Evolutionary conservation across 345 rosid genomes (phyloP).

Genomic region (Populus pruinosa): DNA sequence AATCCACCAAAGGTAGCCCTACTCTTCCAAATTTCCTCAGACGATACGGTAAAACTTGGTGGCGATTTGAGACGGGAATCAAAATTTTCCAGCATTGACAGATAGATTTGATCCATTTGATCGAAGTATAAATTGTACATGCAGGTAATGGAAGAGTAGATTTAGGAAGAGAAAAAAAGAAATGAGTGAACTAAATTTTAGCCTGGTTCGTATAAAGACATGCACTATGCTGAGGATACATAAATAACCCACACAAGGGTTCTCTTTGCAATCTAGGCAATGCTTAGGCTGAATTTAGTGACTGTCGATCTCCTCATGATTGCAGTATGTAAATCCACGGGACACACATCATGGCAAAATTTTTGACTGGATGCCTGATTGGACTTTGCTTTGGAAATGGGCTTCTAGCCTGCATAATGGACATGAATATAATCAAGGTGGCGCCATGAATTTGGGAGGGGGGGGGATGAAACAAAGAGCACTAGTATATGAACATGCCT

Average conservation of each 20-base stretch:
- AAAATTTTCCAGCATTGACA: not conserved
- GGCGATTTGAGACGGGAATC: not conserved
- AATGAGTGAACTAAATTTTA: not conserved
- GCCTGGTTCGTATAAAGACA: not conserved
- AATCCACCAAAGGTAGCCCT: not conserved
- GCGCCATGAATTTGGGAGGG: not conserved
- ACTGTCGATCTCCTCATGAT: not conserved
- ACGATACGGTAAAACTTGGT: not conserved
- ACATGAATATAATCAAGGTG: not conserved
- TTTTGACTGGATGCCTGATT: slow-evolving; percentile 71
- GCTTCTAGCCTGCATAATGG: slow-evolving; percentile 67
- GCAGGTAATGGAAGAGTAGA: no score
- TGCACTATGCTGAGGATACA: not conserved
- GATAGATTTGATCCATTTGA: no score
- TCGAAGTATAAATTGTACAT: no score
- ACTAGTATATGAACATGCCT: slow-evolving; percentile 41
- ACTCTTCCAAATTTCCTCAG: not conserved
- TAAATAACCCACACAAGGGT: not conserved
- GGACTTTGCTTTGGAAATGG: slow-evolving; percentile 83
- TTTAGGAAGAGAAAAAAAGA: not conserved
- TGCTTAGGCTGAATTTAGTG: not conserved
- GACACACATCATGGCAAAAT: slow-evolving; percentile 37
- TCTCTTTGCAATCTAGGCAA: not conserved
- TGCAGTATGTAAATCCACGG: not conserved
- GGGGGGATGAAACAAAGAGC: not conserved